Evolutionary conservation across 306 rosid species (phyloP), one percentile per base, ranked within the genome.

Genomic region (Cyamopsis tetragonoloba): DNA sequence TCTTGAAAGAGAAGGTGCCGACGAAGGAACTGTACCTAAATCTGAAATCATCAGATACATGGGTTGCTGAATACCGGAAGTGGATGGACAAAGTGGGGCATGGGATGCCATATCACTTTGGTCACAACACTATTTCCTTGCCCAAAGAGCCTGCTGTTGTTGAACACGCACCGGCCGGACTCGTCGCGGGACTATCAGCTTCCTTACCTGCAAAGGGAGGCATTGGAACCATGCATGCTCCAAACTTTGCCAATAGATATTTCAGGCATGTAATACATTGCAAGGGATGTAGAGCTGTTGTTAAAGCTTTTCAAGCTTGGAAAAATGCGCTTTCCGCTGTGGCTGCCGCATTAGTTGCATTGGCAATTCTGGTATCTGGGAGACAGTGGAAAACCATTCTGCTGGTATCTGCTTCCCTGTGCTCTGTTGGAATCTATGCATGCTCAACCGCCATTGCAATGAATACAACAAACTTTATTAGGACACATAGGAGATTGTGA

Each of bases 31-130:
- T 93, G 6, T 93, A 93, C 81, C 80, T 88, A 12, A 90, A 83
- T 71, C 72, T 93, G 42, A 87, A 81, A 66, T 93, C 97, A 38
- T 93, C 97, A 27, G 99, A 93, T 47, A 85, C 96, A 22, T 93
- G 91, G 89, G 97, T 93, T 20, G 90, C 91, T 26, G 99, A 93
- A 76, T 93, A 93, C 71, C 56, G 97, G 49, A 87, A 79, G 74
- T 93, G 99, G 99, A 90, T 93, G 97, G 99, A 93, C 85, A 93
- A 85, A 75, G 99, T 81, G 3, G 99, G 99, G 46, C 97, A 93
- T 22, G 99, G 99, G 34, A 90, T 93, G 99, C 99, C 99, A 1
- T 93, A 93, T 66, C 87, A 93, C 77, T 90, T 93, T 38, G 99
- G 99, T 58, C 95, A 93, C 77, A 79, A 80, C 88, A 86, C 96